Conservation (phyloP, 2,329 filamentous ascomycete genomes). For the Alternaria triticina region DNA sequence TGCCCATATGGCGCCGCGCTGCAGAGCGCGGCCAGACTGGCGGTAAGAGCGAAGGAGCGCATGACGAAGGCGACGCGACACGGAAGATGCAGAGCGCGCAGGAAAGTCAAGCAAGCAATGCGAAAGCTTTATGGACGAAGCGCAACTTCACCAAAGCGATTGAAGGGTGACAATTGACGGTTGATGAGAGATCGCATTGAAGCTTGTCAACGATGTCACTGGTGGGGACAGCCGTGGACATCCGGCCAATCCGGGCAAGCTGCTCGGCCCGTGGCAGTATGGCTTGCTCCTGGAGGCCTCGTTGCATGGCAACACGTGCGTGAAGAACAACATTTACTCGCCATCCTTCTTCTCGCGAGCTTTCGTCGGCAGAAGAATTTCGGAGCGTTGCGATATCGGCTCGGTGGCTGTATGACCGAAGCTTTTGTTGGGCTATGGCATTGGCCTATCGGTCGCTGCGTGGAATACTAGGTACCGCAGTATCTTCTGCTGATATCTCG, state of each 20-base stretch:
- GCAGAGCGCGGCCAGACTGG: conserved; percentile 18
- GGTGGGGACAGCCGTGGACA: conserved; percentile 22
- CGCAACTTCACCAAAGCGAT: background rate
- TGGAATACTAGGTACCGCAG: background rate
- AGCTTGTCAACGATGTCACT: conserved; percentile 26
- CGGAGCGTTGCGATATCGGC: background rate
- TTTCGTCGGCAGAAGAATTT: background rate
- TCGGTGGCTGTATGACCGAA: background rate
- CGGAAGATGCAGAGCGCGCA: background rate
- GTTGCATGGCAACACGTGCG: background rate
- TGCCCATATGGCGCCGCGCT: conserved; percentile 47
- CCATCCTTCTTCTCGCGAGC: background rate
- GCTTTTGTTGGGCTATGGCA: background rate
- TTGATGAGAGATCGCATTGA: conserved; percentile 17
- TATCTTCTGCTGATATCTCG: background rate
- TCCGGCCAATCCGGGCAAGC: conserved; percentile 24
- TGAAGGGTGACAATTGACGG: conserved; percentile 4
- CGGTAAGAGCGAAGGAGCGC: conserved; percentile 26
- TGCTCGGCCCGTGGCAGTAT: conserved; percentile 14
- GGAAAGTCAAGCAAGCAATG: background rate
- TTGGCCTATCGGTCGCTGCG: background rate
- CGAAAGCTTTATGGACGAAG: background rate
- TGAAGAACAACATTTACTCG: background rate
- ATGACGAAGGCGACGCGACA: conserved; percentile 18
- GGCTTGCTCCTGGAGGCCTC: conserved; percentile 2